Percentiles rank a stretch among this genome's conserved stretches.
Conservation (phyloP, 1,284 basidiomycete genomes). For the Xanthoconium separans region DNA sequence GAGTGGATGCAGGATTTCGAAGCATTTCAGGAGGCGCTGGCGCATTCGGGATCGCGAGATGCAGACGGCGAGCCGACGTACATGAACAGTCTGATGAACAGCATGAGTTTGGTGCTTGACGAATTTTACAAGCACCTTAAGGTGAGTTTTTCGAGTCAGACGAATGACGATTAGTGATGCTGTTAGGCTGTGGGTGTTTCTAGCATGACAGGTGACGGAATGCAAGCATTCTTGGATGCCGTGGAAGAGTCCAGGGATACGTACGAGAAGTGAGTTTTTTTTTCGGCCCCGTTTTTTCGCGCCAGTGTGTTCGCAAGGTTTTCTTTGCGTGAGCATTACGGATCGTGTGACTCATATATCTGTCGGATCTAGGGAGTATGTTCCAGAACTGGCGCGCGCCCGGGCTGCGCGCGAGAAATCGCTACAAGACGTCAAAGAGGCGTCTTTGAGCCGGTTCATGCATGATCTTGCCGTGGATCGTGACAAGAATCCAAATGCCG, state of each 20-base stretch:
- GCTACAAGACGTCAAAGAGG: conserved; percentile 69
- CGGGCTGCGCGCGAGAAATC: conserved; percentile 59
- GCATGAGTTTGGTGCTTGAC: conserved; percentile 97
- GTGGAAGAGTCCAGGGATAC: conserved; percentile 86
- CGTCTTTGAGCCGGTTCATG: conserved; percentile 83
- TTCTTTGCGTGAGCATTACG: neutral
- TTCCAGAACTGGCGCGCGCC: conserved; percentile 84
- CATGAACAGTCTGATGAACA: conserved; percentile 99
- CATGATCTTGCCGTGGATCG: conserved; percentile 80
- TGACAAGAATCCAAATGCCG: conserved; percentile 52
- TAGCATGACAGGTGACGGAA: conserved; percentile 91
- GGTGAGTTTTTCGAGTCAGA: conserved; percentile 41
- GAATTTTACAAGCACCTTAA: conserved; percentile 98
- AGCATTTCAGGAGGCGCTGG: conserved; percentile 74
- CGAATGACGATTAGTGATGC: conserved; percentile 2
- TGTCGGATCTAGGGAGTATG: conserved; percentile 68
- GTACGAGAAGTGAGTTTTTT: conserved; percentile 73
- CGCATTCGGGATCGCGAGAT: conserved; percentile 66
- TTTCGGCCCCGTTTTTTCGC: neutral
- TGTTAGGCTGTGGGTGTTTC: conserved; percentile 90
- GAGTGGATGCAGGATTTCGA: conserved; percentile 99
- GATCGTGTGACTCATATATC: conserved; percentile 11
- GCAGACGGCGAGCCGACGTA: conserved; percentile 92
- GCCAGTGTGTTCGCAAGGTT: neutral
- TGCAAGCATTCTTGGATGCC: conserved; percentile 88